Conservation (phyloP, 345 rosid genomes). For the Anastatica hierochuntica region DNA sequence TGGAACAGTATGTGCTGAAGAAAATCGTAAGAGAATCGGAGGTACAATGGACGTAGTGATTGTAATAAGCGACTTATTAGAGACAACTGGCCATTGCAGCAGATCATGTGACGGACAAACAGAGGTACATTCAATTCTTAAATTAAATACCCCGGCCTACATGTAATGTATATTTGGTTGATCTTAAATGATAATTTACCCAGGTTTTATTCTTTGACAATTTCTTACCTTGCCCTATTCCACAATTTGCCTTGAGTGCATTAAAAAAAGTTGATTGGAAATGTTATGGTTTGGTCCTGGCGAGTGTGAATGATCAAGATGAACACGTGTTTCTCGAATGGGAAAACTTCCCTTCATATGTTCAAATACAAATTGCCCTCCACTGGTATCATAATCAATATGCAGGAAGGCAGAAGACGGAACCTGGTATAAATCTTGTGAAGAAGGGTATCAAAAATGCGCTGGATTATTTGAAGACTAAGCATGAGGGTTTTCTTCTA, state of each 20-base stretch:
- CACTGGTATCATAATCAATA: constrained; percentile 64
- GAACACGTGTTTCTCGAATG: constrained; percentile 43
- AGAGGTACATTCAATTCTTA: constrained; percentile 40
- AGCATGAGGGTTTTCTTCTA: constrained; percentile 52
- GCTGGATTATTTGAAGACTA: constrained; percentile 72
- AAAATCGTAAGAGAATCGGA: constrained; percentile 37
- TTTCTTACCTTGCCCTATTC: constrained; percentile 48
- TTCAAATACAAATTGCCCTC: constrained; percentile 44
- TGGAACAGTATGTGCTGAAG: constrained; percentile 43
- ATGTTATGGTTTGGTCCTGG: constrained; percentile 62
- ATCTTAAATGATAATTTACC: constrained; percentile 8
- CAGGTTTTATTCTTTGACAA: constrained; percentile 72
- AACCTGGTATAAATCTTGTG: constrained; percentile 36
- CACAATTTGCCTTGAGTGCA: constrained; percentile 42
- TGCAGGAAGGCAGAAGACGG: constrained; percentile 44
- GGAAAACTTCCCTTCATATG: constrained; percentile 54
- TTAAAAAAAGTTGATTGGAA: constrained; percentile 69
- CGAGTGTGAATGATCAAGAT: constrained; percentile 37
- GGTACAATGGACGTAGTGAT: constrained; percentile 59
- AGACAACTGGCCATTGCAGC: constrained; percentile 33
- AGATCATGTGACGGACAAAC: constrained; percentile 40
- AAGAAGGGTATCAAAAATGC: constrained; percentile 60
- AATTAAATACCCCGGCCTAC: not conserved
- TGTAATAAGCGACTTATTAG: constrained; percentile 44
- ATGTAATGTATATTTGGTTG: constrained; percentile 1